Evolutionary conservation across 2,329 filamentous ascomycete genomes (phyloP), one percentile per base, ranked within the genome.

Genomic region (Periglandula ipomoeae): DNA sequence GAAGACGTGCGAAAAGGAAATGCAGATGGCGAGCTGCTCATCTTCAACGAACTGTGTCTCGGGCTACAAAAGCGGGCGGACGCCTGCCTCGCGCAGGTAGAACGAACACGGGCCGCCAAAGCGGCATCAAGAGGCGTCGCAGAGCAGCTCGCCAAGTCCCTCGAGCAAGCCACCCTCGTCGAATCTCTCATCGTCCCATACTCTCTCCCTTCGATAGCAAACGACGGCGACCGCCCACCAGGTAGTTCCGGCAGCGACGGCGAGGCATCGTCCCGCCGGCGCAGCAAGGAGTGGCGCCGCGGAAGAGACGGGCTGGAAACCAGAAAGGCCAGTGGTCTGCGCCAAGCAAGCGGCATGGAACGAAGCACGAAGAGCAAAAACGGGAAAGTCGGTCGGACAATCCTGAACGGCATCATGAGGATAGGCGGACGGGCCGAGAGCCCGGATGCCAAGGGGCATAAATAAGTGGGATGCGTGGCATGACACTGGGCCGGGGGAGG

Each of bases 241-340:
- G 73, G 73, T 1, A 78, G 74, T 13, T 75, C 76, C 1, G 74
- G 73, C 13, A 78, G 74, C 53, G 76, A 78, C 47, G 55, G 55
- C 3, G 58, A 55, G 11, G 40, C 43, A 6, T 54, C 44, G 6
- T 55, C 40, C n/a, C 54, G 56, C 4, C 58, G 62, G 7, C 58
- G 58, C 15, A 66, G 62, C 58, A 65, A 58, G 27, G 65, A 68
- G n/a, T 44, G 48, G 26, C 63, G 59, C 13, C 58, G 58, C 5
- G 58, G 61, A 13, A 30, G 46, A 27, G 49, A 51, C 35, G 56
- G 62, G 11, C 48, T 48, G n/a, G 61, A 65, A n/a, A 34, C 44
- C 2, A 61, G 56, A 47, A 65, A 58, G 49, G 52, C 57, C 1
- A 55, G 56, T 32, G 56, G 58, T 8, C 48, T 59, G n/a, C 56